Percentiles rank a stretch among this genome's conserved stretches.
Conservation (phyloP, 2,329 filamentous ascomycete genomes). For the Sarocladium brachiariae region DNA sequence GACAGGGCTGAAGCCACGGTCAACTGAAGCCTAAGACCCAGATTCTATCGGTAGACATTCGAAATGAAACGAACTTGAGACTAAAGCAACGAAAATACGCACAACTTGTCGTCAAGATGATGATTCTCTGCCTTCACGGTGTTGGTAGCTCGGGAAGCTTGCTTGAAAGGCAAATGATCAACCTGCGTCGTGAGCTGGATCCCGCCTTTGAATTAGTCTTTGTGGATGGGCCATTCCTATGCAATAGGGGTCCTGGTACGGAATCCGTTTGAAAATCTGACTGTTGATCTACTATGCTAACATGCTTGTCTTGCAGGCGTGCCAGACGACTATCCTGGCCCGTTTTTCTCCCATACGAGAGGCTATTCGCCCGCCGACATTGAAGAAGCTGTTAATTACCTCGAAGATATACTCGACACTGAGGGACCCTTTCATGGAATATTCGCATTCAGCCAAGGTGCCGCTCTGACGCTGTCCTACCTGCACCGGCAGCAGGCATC, state of each 20-base stretch:
- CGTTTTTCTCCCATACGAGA: constrained; percentile 7
- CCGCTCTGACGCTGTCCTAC: neutral
- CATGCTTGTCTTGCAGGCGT: constrained; percentile 2
- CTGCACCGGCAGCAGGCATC: constrained; percentile 3
- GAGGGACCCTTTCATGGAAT: constrained; percentile 10
- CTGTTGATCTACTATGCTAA: no score
- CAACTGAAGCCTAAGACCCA: neutral
- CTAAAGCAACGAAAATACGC: neutral
- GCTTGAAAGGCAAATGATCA: constrained; percentile 5
- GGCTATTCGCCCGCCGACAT: constrained; percentile 8
- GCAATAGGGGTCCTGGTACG: neutral
- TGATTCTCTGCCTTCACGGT: constrained; percentile 8
- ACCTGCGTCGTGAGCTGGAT: constrained; percentile 4
- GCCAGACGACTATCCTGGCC: constrained; percentile 1
- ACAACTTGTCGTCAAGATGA: constrained; percentile 1
- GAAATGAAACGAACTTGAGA: no score
- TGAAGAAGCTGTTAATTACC: neutral
- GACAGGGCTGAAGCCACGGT: neutral
- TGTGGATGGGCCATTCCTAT: neutral
- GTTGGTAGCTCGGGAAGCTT: constrained; percentile 9
- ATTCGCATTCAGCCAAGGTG: constrained; percentile 10
- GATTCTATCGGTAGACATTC: no score
- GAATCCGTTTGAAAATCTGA: no score
- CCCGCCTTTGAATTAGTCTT: constrained; percentile 9
- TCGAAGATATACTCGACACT: constrained; percentile 5